A percentile compares a stretch with the other conserved stretches of the same genome.
Conservation (phyloP, 768 basidiomycete genomes). For the Boletus rubroflammeus region DNA sequence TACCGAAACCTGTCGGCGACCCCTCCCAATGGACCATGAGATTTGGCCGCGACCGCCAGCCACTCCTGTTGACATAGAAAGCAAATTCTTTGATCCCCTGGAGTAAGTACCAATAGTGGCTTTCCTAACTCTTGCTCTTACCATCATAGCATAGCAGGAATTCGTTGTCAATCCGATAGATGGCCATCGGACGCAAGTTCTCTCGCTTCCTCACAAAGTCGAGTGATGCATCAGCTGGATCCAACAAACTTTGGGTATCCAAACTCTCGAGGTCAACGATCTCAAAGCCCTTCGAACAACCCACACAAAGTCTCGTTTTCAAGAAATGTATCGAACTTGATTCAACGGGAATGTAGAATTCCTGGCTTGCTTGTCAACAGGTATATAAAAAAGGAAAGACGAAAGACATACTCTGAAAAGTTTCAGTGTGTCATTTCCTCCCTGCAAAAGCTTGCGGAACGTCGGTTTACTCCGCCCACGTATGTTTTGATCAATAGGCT, state of each 20-base stretch:
- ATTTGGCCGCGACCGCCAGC: constrained; percentile 82
- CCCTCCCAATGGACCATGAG: constrained; percentile 99
- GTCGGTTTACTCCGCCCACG: constrained; percentile 81
- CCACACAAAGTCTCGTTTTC: constrained; percentile 95
- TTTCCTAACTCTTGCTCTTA: constrained; percentile 35
- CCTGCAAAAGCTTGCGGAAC: constrained; percentile 92
- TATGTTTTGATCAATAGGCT: constrained; percentile 88
- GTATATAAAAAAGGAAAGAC: not conserved
- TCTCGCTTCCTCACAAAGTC: constrained; percentile 93
- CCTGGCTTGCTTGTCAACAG: constrained; percentile 43
- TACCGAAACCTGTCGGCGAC: constrained; percentile 89
- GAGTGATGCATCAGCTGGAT: constrained; percentile 85
- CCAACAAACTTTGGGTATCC: constrained; percentile 94
- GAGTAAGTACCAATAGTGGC: constrained; percentile 5
- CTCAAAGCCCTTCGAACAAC: constrained; percentile 96
- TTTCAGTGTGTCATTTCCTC: constrained; percentile 90
- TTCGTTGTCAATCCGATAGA: constrained; percentile 94
- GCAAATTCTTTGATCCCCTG: constrained; percentile 72
- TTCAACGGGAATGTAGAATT: constrained; percentile 98
- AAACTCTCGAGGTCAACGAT: constrained; percentile 96
- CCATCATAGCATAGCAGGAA: constrained; percentile 98
- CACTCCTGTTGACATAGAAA: constrained; percentile 97
- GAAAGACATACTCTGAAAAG: constrained; percentile 69
- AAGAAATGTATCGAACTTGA: constrained; percentile 96
- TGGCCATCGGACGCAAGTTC: constrained; percentile 89